phyloP scores from a whole-genome alignment of 2,329 filamentous ascomycete genomes.

The Peltaster fructicola region DNA sequence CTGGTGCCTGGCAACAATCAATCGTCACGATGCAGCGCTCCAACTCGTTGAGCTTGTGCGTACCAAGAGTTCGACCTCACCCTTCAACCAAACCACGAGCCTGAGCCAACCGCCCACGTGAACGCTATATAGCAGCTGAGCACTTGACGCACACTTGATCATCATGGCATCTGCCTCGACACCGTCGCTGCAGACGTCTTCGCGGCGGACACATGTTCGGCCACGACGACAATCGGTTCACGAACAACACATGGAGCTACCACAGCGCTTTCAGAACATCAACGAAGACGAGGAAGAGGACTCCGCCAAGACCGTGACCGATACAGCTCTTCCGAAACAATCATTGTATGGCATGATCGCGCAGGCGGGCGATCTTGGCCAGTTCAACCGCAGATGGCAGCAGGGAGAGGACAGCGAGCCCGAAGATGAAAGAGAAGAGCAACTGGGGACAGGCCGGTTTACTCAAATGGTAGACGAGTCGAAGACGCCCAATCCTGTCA shows the following conservation, averaged over 20 bases:
- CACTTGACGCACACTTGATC: too few species aligned
- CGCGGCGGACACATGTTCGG: slow-evolving; percentile 1
- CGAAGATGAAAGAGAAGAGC: slow-evolving; percentile 8
- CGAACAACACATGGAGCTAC: slow-evolving; percentile 7
- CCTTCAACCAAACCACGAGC: too few species aligned
- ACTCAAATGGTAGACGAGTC: too few species aligned
- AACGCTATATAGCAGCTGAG: too few species aligned
- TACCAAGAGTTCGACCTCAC: too few species aligned
- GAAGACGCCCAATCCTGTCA: slow-evolving; percentile 2
- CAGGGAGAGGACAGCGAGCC: slow-evolving; percentile 44
- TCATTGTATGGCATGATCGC: slow-evolving; percentile 87
- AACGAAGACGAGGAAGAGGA: slow-evolving; percentile 30
- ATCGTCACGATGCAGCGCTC: too few species aligned
- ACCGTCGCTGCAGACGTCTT: slow-evolving; percentile 1
- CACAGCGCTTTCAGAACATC: slow-evolving; percentile 11
- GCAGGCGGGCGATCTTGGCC: slow-evolving; percentile 67
- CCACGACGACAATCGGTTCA: slow-evolving; percentile 1
- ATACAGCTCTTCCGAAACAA: slow-evolving; percentile 63
- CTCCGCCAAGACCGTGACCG: slow-evolving; percentile 36
- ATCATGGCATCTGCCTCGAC: slow-evolving; percentile 2
- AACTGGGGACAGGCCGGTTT: too few species aligned
- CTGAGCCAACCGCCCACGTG: too few species aligned
- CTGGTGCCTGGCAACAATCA: too few species aligned
- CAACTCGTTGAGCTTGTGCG: too few species aligned
- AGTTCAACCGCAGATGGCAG: slow-evolving; percentile 70